Base-by-base conservation (phyloP, 805 yeast genomes). In the Sugiyamaella chiloensis region DNA sequence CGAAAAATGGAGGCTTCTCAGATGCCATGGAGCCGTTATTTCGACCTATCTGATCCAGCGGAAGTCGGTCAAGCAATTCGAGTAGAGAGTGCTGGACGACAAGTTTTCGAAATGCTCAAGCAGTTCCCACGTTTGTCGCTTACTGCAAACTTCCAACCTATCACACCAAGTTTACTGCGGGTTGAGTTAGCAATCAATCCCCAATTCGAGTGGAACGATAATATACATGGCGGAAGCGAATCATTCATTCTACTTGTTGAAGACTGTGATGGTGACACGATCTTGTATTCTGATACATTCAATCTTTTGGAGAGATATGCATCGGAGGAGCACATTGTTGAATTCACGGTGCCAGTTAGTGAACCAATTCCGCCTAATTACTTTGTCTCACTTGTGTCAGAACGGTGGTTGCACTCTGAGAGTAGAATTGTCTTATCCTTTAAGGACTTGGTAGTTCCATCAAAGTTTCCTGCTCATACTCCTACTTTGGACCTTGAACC, bases 21-120 rank as follows among this genome's bases (percentile, higher is more conserved):
- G 54, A 67, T 88, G 51, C 96, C 96, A 0, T 93, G 95, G 89
- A 64, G 74, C 17, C 80, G 84, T 29, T 91, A 87, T 59, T 76
- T 91, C 53, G 73, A 76, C 21, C 66, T 93, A 24, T 65, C 70
- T 2, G 76, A 79, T 31, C 79, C 89, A 1, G 79, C 80, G n/a
- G 93, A 86, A 56, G 80, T 90, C 42, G 88, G 93, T 0, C 87
- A 82, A 61, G 91, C 93, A 0, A 74, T 91, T 19, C 78, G 87
- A 49, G 79, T 84, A 23, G 89, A 81, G 51, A 78, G 79, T 20
- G 70, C 73, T 55, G 95, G 95, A 2, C 74, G 54, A 6, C 53
- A 55, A 5, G 72, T 66, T 2, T 78, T 73, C 55, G 80, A 81
- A 16, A 62, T 83, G 50, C 61, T 93, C 2, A 71, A 74, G 50